Conservation (phyloP, 2,329 filamentous ascomycete species). For the Gaeumannomyces sp. region DNA sequence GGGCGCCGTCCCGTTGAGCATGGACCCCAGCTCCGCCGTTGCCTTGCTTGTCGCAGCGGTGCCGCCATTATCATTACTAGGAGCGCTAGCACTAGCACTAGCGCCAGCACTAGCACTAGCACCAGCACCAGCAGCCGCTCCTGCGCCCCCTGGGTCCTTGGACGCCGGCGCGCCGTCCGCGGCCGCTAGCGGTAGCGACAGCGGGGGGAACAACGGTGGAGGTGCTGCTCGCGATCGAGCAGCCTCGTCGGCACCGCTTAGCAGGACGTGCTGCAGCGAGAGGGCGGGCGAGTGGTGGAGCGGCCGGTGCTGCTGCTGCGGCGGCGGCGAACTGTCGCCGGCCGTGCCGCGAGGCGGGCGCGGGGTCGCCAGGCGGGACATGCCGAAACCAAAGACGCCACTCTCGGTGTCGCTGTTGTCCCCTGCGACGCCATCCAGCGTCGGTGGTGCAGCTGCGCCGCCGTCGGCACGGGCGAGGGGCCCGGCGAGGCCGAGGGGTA, state of each 20-base stretch:
- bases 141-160: background rate
- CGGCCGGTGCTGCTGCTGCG: no score
- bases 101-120: no score
- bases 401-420: conserved; percentile 9
- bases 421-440: conserved; percentile 4
- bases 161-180: background rate
- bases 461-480: background rate
- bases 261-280: background rate
- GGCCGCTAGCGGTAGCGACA: background rate
- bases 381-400: conserved; percentile 10
- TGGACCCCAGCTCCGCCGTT: background rate
- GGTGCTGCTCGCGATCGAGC: background rate
- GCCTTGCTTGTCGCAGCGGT: background rate
- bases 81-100: no score
- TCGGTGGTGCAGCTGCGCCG: conserved; percentile 8
- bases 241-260: background rate
- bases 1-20: background rate
- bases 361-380: background rate
- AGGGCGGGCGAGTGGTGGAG: background rate
- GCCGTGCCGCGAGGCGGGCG: background rate
- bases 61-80: background rate
- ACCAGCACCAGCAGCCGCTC: no score
- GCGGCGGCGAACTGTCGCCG: background rate
- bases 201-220: background rate
- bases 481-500: no score